Conservation (phyloP, 225 moss, liverwort and hornwort genomes). For the Ulota crispa region DNA sequence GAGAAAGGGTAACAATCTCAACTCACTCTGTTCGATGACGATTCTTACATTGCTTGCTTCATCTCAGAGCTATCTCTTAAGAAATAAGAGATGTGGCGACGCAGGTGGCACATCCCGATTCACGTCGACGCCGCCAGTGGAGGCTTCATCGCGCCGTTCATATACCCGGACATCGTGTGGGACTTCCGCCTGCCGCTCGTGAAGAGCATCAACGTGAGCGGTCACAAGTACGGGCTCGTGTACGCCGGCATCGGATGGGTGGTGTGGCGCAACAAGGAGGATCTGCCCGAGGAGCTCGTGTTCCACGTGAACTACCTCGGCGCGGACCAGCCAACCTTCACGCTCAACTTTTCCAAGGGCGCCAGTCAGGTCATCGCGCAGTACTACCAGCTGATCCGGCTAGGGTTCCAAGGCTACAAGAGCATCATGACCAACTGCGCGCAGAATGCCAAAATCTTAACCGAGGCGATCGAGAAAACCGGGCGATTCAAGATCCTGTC, state of each 20-base stretch:
- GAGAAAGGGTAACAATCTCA: constrained; percentile 46
- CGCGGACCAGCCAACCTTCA: constrained; percentile 71
- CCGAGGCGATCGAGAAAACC: constrained; percentile 40
- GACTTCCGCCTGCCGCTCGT: too few species aligned
- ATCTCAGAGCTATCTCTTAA: background rate
- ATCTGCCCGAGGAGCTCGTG: constrained; percentile 64
- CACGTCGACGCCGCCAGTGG: constrained; percentile 78
- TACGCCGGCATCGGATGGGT: constrained; percentile 78
- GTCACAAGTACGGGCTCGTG: constrained; percentile 30
- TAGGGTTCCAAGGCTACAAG: constrained; percentile 80
- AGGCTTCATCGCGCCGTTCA: constrained; percentile 70
- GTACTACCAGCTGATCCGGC: constrained; percentile 89
- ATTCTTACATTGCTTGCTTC: background rate
- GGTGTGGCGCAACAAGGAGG: constrained; percentile 63
- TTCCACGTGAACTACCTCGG: constrained; percentile 77
- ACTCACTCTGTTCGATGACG: background rate
- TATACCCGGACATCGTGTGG: too few species aligned
- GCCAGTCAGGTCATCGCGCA: constrained; percentile 91
- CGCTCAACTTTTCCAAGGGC: constrained; percentile 76
- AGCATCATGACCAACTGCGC: constrained; percentile 72
- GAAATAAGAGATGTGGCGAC: background rate
- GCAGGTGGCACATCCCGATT: constrained; percentile 68
- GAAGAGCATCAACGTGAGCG: too few species aligned
- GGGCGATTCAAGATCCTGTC: constrained; percentile 77
- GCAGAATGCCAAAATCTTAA: constrained; percentile 47